A percentile compares a stretch with the other conserved stretches of the same genome.
phyloP scores from a whole-genome alignment of 176 grass and related monocot genomes.

The Eragrostis nindensis region DNA sequence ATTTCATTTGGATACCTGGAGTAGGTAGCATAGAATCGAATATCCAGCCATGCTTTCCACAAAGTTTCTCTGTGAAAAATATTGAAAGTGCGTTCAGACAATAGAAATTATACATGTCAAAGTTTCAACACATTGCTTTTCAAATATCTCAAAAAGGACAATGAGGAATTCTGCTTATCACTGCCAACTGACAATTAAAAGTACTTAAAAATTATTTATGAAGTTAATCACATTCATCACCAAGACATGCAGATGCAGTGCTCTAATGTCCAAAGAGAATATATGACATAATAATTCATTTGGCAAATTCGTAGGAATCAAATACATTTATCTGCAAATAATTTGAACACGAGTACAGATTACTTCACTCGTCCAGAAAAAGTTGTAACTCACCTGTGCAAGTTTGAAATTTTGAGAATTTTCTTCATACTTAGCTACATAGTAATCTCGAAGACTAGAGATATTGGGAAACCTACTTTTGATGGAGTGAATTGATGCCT shows the following conservation, averaged over 20 bases:
- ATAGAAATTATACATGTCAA: not conserved
- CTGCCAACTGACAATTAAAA: not conserved
- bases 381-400: slow-evolving; percentile 65
- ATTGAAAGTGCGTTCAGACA: slow-evolving; percentile 23
- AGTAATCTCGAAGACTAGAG: slow-evolving; percentile 85
- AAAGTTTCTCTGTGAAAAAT: slow-evolving; percentile 86
- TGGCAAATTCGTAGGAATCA: not conserved
- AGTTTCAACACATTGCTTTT: not conserved
- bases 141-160: not conserved
- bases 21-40: slow-evolving; percentile 91
- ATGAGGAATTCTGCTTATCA: not conserved
- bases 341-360: not conserved
- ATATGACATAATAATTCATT: not conserved
- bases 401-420: slow-evolving; percentile 98
- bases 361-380: not conserved
- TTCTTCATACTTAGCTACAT: slow-evolving; percentile 92
- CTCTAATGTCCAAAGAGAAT: not conserved
- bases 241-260: not conserved
- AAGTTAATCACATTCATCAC: not conserved
- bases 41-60: slow-evolving; percentile 99
- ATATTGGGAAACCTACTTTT: slow-evolving; percentile 97
- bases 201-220: not conserved
- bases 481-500: slow-evolving; percentile 99
- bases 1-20: slow-evolving; percentile 68
- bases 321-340: not conserved